Conservation (phyloP, 2,329 filamentous ascomycete genomes). For the Neofusicoccum laricinum region DNA sequence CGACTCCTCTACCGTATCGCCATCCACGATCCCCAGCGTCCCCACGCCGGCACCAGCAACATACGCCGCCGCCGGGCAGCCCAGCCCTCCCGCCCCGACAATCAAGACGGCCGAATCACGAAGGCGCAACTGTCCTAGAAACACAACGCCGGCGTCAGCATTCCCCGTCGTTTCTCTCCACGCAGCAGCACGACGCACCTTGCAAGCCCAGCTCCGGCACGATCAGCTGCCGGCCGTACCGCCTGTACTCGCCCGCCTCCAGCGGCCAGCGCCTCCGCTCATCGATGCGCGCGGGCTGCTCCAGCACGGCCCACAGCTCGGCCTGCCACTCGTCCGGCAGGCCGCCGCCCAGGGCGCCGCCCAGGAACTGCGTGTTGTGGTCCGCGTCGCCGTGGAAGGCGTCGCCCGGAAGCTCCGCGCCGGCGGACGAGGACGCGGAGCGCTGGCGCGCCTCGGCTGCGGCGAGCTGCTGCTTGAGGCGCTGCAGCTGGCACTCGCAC, state of each 20-base stretch:
- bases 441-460: conserved; percentile 37
- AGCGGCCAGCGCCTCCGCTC: conserved; percentile 60
- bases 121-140: conserved; percentile 70
- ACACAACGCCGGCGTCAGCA: background rate
- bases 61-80: conserved; percentile 90
- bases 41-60: conserved; percentile 86
- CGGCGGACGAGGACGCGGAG: conserved; percentile 23
- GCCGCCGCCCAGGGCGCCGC: conserved; percentile 39
- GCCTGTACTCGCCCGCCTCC: conserved; percentile 68
- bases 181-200: conserved; percentile 45
- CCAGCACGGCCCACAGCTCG: conserved; percentile 39
- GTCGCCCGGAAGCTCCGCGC: conserved; percentile 20
- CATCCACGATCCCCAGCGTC: conserved; percentile 79
- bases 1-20: conserved; percentile 80
- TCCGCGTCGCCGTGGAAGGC: conserved; percentile 21
- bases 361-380: conserved; percentile 25
- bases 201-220: conserved; percentile 75
- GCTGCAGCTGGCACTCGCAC: conserved; percentile 41
- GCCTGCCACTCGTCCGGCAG: conserved; percentile 42
- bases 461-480: conserved; percentile 40
- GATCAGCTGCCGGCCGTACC: conserved; percentile 90
- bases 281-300: conserved; percentile 23
- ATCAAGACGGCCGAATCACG: conserved; percentile 71
- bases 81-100: conserved; percentile 83
- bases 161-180: too few relatives aligned